Evolutionary conservation across 2,329 filamentous ascomycete species (phyloP), one percentile per base, ranked within the genome.

Genomic region (Trichoderma asperellum): DNA sequence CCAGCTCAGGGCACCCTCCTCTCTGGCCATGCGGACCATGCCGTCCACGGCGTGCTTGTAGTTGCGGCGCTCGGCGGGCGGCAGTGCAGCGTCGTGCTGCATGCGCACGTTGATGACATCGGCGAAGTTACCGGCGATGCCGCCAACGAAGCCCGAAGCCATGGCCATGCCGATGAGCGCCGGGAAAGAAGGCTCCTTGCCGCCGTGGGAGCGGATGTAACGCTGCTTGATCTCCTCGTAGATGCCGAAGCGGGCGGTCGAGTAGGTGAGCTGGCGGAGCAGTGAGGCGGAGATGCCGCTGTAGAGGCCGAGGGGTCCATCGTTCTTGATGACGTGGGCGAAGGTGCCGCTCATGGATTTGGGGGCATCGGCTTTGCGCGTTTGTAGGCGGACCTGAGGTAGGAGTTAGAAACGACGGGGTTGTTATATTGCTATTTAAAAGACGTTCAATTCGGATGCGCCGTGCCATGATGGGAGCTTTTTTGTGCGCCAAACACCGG

Each of bases 61-160:
- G 80, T 97, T 96, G 68, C 95, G 88, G 59, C 93, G 89, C 76
- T 96, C 84, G 5, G 86, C 86, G 0, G 82, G 76, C 0, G 94
- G 92, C 1, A 97, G 88, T 0, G 93, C 89, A 2, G 92, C 90
- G 76, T 91, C 96, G 81, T 97, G 93, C 82, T 99, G 96, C 96
- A 99, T 99, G 73, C 96, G 93, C 61, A 99, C 96, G 81, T 99
- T 99, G 76, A 97, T 86, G 40, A 99, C 94, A 79, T 99, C 96
- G 73, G 94, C 95, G 2, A 94, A 94, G 82, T 98, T 99, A 73
- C 96, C 96, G 6, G 91, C 92, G 58, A 98, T 83, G 61, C 96
- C 96, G 71, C 96, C 96, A 2, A 96, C 81, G 77, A 97, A 92
- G 63, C 96, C 96, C 8, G 96, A 95, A 34, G 89, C 82, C 29